Percentiles rank a stretch among this genome's conserved stretches.
Conservation (phyloP, 768 basidiomycete species). For the Suillus sp. region DNA sequence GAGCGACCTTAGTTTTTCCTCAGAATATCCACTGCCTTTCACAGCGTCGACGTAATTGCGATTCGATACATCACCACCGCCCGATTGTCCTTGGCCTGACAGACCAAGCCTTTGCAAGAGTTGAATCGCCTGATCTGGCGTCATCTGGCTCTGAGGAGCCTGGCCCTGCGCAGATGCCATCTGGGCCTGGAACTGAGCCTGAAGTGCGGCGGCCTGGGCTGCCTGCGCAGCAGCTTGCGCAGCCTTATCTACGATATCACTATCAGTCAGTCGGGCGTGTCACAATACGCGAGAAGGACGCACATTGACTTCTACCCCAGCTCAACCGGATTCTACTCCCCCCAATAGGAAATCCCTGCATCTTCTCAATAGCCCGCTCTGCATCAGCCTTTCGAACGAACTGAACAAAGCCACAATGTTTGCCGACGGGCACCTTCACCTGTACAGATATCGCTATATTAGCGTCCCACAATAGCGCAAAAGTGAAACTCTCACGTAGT, state of each 20-base stretch:
- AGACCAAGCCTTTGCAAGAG: conserved; percentile 58
- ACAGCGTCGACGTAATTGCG: conserved; percentile 16
- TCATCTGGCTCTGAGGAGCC: conserved; percentile 38
- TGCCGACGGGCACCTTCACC: conserved; percentile 97
- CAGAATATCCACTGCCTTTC: conserved; percentile 20
- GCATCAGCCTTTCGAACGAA: conserved; percentile 92
- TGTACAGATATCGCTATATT: conserved; percentile 30
- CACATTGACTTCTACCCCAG: conserved; percentile 94
- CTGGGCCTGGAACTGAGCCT: conserved; percentile 43
- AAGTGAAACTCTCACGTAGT: conserved; percentile 62
- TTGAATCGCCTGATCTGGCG: conserved; percentile 64
- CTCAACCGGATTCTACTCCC: conserved; percentile 89
- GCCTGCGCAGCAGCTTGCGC: conserved; percentile 88
- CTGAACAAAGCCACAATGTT: conserved; percentile 96
- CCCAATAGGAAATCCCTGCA: conserved; percentile 95
- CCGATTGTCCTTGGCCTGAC: conserved; percentile 35
- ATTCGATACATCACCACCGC: conserved; percentile 16
- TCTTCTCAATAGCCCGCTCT: conserved; percentile 90
- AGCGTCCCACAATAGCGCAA: conserved; percentile 12
- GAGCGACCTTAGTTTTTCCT: conserved; percentile 29
- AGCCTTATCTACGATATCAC: conserved; percentile 66
- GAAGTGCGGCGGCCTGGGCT: conserved; percentile 73
- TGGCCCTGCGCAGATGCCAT: conserved; percentile 19
- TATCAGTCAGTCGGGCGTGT: conserved; percentile 13
- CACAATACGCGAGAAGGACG: background rate